Base-by-base conservation (phyloP, 139 green algal species). In the Coelastrella sp. region DNA sequence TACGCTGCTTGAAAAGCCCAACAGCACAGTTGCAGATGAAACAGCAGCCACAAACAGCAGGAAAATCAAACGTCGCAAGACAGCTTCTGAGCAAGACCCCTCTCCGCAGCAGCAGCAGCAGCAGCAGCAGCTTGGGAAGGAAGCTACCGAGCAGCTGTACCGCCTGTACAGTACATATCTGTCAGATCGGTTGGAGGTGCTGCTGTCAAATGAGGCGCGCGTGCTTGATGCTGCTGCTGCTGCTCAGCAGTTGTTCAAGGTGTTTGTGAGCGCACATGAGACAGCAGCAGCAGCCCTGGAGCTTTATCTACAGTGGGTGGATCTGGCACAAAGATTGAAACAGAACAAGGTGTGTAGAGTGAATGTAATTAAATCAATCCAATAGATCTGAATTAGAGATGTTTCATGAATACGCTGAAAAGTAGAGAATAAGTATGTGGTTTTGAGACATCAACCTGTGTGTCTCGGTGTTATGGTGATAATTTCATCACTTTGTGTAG, bases 221-320 rank as follows among this genome's bases (percentile, higher is more conserved):
- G 78, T 74, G 65, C 19, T 79, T 65, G 87, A 49, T 27, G 87
- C 87, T 56, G 87, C 87, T 19, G 87, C 61, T 12, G 78, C 22
- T 27, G 87, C 87, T n/a, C 78, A 87, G 87, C 87, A 91, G 87
- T 57, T 91, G 87, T 79, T 91, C 61, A 81, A 87, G 78, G 20
- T 87, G 78, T 57, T 63, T 11, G 20, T 74, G 19, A 14, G 78
- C 19, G 87, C 87, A 14, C 87, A 91, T 58, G 87, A 87, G 22
- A 63, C 63, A 25, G 78, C 24, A 5, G 78, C 78, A n/a, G 87
- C 78, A n/a, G 87, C 20, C 0, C 60, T 70, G 78, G 27, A 82
- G 87, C 35, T 91, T 27, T 91, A 91, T 57, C 7, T 49, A 8
- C 22, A 22, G 11, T 91, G 87, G 87, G 78, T 78, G 27, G 20